Base-by-base conservation (phyloP, 768 basidiomycete species). In the Mycena kentingensis region DNA sequence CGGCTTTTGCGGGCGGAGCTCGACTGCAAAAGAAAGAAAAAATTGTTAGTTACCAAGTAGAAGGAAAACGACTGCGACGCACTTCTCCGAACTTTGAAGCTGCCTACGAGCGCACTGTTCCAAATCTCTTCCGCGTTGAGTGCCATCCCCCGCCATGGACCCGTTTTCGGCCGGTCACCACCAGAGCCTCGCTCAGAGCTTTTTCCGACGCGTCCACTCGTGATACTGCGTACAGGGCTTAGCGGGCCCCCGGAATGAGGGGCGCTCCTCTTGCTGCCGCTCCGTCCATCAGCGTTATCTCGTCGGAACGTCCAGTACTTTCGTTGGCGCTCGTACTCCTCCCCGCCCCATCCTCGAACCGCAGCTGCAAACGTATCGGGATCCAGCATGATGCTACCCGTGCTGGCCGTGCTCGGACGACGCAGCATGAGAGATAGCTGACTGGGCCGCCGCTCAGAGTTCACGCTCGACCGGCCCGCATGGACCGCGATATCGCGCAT, bases 111-210 rank as follows among this genome's bases (percentile, higher is more conserved):
- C 10, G 77, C 77, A 60, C 84, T 87, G 43, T 73, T 70, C 89
- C 88, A 91, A 52, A 82, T 70, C 60, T 90, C 88, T 51, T 82
- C 80, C 25, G 77, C 68, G 43, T 77, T 76, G 16, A 80, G 63
- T 28, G 60, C 58, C 80, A 83, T 82, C 18, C 79, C 80, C 51
- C 65, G 73, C 77, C 77, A 78, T 22, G 57, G 62, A 35, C 54
- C 46, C 51, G 61, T 59, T 46, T 69, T 65, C 46, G 63, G 63
- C 18, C 63, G 62, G 21, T 64, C 53, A 55, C 49, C 39, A 22
- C 41, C 28, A 18, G 51, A 50, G 29, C 58, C 60, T 27, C 49
- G 24, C 22, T 50, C 59, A 24, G 42, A 49, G 45, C 44, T 52
- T 48, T 37, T 49, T 32, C 18, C 46, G 51, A 34, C 51, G 59